Evolutionary conservation across 257 asterid genomes (phyloP), one percentile per base, ranked within the genome.

Genomic region (Schizonepeta tenuifolia): DNA sequence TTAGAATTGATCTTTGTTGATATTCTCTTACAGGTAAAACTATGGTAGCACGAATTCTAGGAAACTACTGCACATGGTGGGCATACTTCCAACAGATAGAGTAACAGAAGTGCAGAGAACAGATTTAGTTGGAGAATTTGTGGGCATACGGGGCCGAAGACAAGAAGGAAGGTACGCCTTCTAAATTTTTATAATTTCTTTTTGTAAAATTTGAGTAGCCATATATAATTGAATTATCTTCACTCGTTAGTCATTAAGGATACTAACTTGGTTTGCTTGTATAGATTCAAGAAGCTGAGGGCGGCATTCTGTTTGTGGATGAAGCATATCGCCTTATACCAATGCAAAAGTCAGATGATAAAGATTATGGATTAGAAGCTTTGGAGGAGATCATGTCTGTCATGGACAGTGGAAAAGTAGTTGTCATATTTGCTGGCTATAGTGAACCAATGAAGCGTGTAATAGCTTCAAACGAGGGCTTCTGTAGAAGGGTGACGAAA

Each of bases 371-470:
- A 55, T 65, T 88, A 74, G 98, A 93, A 83, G 98, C 98, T 40
- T 67, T 91, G 68, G 97, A 91, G 71, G 98, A 91, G 86, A 89
- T 94, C 72, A 94, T 94, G 97, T 94, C 98, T 21, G 86, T 89
- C 65, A 91, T 91, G 97, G 98, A 94, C 84, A 82, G 83, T 58
- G 98, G 96, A 35, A 89, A 85, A 84, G 62, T 94, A 5, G 97
- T 94, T 0, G 98, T 91, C 9, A 91, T 94, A 50, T 94, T 94
- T 78, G 98, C 99, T 9, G 99, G 99, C 36, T 94, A 94, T 15
- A 86, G 92, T n/a, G 95, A 91, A 81, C 97, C 97, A 40, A 91
- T 94, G 99, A 88, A 87, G 76, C 96, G 96, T 0, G 95, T 94
- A 14, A 89, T 91, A 53, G 35, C 86, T 64, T 91, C 97, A 11